Percentiles rank a stretch among this genome's conserved stretches.
phyloP scores from a whole-genome alignment of 2,329 filamentous ascomycete genomes.

The Xylariaceae sp. region DNA sequence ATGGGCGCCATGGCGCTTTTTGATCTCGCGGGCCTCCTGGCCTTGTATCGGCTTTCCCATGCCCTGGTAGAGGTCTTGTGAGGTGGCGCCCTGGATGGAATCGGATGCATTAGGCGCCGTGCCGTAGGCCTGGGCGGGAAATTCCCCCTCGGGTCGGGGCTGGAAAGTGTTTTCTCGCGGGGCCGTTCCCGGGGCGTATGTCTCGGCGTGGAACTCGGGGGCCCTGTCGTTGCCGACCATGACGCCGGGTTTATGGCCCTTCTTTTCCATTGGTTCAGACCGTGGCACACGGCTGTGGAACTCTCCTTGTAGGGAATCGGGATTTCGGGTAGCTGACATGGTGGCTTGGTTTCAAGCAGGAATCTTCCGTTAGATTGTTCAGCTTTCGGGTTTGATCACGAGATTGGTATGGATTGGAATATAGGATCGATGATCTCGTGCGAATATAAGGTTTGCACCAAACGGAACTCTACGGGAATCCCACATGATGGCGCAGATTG shows the following conservation, averaged over 20 bases:
- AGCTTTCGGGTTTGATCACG: too few relatives aligned
- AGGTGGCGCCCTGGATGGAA: conserved; percentile 43
- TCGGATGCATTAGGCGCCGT: conserved; percentile 34
- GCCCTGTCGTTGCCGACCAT: conserved; percentile 55
- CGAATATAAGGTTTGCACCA: conserved; percentile 2
- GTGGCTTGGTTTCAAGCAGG: neutral
- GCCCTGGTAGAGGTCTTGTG: conserved; percentile 41
- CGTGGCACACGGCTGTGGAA: conserved; percentile 50
- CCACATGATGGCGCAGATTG: neutral
- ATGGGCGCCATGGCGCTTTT: conserved; percentile 34
- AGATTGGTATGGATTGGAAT: neutral
- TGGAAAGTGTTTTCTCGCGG: conserved; percentile 44
- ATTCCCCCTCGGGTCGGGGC: conserved; percentile 37
- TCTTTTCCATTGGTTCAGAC: conserved; percentile 49
- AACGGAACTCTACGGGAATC: neutral
- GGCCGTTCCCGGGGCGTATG: conserved; percentile 58
- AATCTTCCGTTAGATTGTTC: too few relatives aligned
- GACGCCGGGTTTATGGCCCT: conserved; percentile 59
- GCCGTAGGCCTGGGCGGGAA: conserved; percentile 35
- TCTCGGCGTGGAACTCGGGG: conserved; percentile 62
- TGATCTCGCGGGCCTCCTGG: conserved; percentile 40
- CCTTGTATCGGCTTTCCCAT: conserved; percentile 43
- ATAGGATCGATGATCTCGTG: too few relatives aligned
- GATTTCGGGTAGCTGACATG: conserved; percentile 38
- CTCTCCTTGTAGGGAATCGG: conserved; percentile 53